These are phyloP conservation scores for Paramecium caudatum DNA, from an alignment of 73 alveolate genomes.

Conservation along the genomic window DNA sequence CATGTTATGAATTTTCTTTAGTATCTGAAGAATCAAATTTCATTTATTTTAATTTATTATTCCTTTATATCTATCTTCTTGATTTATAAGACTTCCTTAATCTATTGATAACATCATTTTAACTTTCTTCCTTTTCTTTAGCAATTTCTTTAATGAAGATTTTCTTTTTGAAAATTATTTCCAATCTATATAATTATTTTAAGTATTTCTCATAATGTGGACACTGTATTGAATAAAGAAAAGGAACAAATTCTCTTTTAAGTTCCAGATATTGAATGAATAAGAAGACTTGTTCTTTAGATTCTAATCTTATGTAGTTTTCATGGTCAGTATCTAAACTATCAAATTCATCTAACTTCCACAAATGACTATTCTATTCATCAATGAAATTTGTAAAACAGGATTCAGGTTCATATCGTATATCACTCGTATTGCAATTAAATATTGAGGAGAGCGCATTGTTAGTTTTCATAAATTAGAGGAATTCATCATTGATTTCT, in stretches of 20 bases:
- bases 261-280: constrained; percentile 16
- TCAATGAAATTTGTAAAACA: neutral
- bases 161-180: neutral
- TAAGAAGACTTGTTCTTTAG: neutral
- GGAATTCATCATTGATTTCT: neutral
- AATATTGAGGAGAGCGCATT: constrained; percentile 13
- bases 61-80: neutral
- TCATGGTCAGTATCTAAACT: neutral
- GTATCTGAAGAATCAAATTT: constrained; percentile 27
- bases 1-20: neutral
- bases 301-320: neutral
- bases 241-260: neutral
- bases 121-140: neutral
- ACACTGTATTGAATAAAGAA: neutral
- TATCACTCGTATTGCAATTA: neutral
- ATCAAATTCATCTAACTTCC: neutral
- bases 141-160: neutral
- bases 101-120: neutral
- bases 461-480: neutral
- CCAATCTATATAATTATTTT: neutral
- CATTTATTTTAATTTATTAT: no score
- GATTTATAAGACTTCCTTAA: neutral
- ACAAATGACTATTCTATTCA: neutral
- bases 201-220: neutral
- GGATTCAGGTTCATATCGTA: neutral